Conservation (phyloP, 805 yeast species). For the Teunomyces pallodes region DNA sequence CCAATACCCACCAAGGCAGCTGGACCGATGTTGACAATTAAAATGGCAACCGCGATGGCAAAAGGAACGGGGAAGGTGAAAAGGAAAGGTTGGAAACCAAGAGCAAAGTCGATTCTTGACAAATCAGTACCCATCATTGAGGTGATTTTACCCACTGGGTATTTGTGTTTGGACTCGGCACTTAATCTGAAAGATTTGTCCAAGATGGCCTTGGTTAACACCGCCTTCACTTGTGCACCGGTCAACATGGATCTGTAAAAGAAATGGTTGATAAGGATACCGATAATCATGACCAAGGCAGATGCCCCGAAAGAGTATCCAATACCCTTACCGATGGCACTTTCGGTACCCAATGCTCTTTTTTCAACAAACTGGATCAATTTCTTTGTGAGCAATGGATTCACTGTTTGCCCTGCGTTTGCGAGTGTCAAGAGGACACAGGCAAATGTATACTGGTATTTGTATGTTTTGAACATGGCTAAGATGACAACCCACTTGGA, state of each 20-base stretch:
- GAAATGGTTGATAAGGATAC: slow-evolving; percentile 23
- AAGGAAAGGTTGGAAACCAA: slow-evolving; percentile 25
- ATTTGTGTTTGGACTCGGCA: slow-evolving; percentile 19
- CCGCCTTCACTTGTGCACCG: slow-evolving; percentile 26
- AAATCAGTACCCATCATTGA: slow-evolving; percentile 28
- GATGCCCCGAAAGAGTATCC: slow-evolving; percentile 42
- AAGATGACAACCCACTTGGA: slow-evolving; percentile 17
- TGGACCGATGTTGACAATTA: slow-evolving; percentile 22
- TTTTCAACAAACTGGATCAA: slow-evolving; percentile 35
- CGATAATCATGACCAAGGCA: slow-evolving; percentile 21
- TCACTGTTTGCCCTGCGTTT: slow-evolving; percentile 22
- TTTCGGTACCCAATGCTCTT: slow-evolving; percentile 23
- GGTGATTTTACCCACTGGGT: slow-evolving; percentile 22
- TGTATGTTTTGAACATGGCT: slow-evolving; percentile 28
- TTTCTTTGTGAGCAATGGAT: slow-evolving; percentile 37
- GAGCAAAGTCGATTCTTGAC: slow-evolving; percentile 26
- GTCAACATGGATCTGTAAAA: slow-evolving; percentile 23
- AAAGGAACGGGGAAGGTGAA: slow-evolving; percentile 23
- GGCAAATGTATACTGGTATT: slow-evolving; percentile 25
- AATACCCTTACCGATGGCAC: slow-evolving; percentile 31
- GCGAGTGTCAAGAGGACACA: slow-evolving; percentile 23
- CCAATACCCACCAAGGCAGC: slow-evolving; percentile 26
- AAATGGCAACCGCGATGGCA: slow-evolving; percentile 22
- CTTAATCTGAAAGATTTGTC: slow-evolving; percentile 21
- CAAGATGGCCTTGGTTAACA: slow-evolving; percentile 22